These are phyloP conservation scores for Candolleomyces efflorescens DNA, from an alignment of 768 basidiomycete genomes.

Conservation along the genomic window DNA sequence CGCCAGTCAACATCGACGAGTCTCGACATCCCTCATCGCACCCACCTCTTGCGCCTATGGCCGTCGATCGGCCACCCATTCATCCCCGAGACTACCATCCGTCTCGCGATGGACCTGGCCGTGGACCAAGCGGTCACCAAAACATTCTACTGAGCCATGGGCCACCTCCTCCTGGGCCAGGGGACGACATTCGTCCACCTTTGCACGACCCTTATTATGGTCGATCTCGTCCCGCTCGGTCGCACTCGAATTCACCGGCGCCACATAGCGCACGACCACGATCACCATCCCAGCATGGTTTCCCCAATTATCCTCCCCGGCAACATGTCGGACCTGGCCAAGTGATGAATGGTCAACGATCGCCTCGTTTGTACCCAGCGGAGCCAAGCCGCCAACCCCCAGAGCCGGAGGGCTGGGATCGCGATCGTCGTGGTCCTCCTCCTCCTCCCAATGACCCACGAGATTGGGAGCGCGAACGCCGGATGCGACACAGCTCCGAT, in stretches of 20 bases:
- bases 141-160: slow-evolving; percentile 65
- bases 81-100: slow-evolving; percentile 54
- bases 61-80: slow-evolving; percentile 51
- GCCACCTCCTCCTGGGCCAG: slow-evolving; percentile 49
- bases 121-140: slow-evolving; percentile 55
- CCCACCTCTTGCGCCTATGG: slow-evolving; percentile 78
- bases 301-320: slow-evolving; percentile 45
- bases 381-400: slow-evolving; percentile 40
- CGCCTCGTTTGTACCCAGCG: slow-evolving; percentile 54
- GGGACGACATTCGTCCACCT: slow-evolving; percentile 47
- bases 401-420: slow-evolving; percentile 60
- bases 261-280: slow-evolving; percentile 53
- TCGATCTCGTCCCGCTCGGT: slow-evolving; percentile 48
- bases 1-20: slow-evolving; percentile 78
- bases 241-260: slow-evolving; percentile 59
- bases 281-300: slow-evolving; percentile 42
- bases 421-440: slow-evolving; percentile 32
- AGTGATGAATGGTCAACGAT: slow-evolving; percentile 47
- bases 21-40: slow-evolving; percentile 62
- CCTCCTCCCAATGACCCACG: slow-evolving; percentile 41
- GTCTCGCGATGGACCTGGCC: slow-evolving; percentile 36
- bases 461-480: slow-evolving; percentile 50
- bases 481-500: slow-evolving; percentile 38
- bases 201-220: slow-evolving; percentile 56
- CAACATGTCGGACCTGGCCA: slow-evolving; percentile 52